Evolutionary conservation across 129 eudicot genomes (phyloP), one percentile per base, ranked within the genome.

Genomic region (Calendula officinalis): DNA sequence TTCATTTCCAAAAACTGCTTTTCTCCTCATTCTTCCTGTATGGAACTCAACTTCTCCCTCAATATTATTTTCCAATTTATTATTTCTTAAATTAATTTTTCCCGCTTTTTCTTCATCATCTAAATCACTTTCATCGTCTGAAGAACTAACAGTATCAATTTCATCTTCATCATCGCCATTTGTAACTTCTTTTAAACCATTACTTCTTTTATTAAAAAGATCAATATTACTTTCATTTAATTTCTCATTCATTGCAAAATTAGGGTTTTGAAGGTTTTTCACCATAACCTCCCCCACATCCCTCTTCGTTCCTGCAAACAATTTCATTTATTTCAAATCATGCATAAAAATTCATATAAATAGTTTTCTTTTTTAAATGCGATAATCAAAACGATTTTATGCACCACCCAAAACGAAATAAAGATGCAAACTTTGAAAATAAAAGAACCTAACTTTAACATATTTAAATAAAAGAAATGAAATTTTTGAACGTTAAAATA

Each of bases 241-340:
- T 72, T 86, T 85, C 72, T 85, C 91, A 44, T 94, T 89, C 40
- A 85, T 69, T 2, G 95, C 77, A 74, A 77, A 83, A 57, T 79
- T 82, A 17, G 91, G 83, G 56, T 88, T 83, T 68, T 94, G 99
- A 56, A 94, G 86, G 39, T 91, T 81, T 71, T 88, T 89, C 43
- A 94, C 99, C 62, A 94, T 52, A 45, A 60, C 95, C 62, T 67
- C 89, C n/a, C 99, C 99, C 45, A 83, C 89, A 78, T 94, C 99
- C 33, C 66, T 84, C 35, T 81, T 78, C 14, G 81, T 77, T 72
- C 83, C 98, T 91, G 92, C 4, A 77, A 43, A 39, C 57, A 41
- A 66, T 47, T 14, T 49, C 48, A 64, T 4, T 30, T 51, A 34
- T 15, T 39, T 33, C 6, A 61, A 32, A 56, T 5, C n/a, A 53